Conservation (phyloP, 1,284 basidiomycete genomes). For the Leccinum pseudoinsigne region DNA sequence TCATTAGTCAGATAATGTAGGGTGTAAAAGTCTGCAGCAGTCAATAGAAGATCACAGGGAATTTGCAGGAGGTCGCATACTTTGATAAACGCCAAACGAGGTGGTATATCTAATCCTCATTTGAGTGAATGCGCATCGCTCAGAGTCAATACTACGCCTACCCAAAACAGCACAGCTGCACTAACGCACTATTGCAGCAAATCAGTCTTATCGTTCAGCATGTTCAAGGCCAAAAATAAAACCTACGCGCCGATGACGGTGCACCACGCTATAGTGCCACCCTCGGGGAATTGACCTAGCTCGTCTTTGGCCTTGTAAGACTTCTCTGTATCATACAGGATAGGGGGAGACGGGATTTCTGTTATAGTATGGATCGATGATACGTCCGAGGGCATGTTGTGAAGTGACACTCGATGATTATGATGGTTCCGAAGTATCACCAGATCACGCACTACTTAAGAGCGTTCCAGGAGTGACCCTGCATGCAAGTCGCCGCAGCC, state of each 20-base stretch:
- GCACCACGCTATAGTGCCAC: constrained; percentile 27
- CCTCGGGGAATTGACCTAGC: constrained; percentile 28
- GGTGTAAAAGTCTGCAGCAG: constrained; percentile 29
- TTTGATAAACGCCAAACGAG: constrained; percentile 33
- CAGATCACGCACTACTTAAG: not conserved
- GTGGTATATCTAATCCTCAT: constrained; percentile 21
- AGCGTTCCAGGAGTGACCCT: not conserved
- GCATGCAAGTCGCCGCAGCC: not conserved
- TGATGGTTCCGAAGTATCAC: not conserved
- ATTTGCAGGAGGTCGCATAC: constrained; percentile 17
- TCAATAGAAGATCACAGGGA: not conserved
- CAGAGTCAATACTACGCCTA: not conserved
- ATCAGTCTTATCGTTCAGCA: not conserved
- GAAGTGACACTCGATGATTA: not conserved
- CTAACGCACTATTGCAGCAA: constrained; percentile 18
- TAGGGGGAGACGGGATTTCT: not conserved
- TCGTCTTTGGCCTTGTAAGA: not conserved
- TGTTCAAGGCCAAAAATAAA: not conserved
- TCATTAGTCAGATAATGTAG: constrained; percentile 31
- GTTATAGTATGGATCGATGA: constrained; percentile 1
- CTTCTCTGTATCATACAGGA: constrained; percentile 1
- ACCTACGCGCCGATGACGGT: constrained; percentile 28
- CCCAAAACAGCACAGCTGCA: constrained; percentile 30
- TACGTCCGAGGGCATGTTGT: constrained; percentile 12
- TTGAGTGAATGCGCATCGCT: not conserved